Base-by-base conservation (phyloP, 2,329 filamentous ascomycete species). In the Hawksworthiomyces lignivorus region DNA sequence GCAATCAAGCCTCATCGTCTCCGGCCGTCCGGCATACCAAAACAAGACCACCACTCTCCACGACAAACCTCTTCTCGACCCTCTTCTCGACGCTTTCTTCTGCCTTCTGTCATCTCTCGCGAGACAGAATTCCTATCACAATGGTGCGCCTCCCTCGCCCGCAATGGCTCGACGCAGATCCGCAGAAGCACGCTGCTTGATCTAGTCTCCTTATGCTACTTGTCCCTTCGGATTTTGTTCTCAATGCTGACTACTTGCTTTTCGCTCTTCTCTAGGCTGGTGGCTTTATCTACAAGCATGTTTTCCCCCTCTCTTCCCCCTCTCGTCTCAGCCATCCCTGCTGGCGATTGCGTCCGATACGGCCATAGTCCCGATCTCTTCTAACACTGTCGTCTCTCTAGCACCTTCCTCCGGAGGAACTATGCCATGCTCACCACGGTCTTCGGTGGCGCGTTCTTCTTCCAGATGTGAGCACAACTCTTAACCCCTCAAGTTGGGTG, bases 401-500 rank as follows among this genome's bases (percentile, higher is more conserved):
- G 92, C 73, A 67, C 79, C 60, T 59, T 97, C 54, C 82, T 97
- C 74, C 82, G 84, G 66, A 82, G 77, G 62, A 98, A 98, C 75
- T 83, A 76, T 57, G 73, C 84, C 63, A 95, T 95, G 79, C 73
- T 98, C 57, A 82, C 79, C 53, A 75, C 80, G 51, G 85, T 98
- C 61, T 98, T 98, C 64, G 77, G 72, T 54, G 75, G 80, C 53
- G 90, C 89, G 53, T 98, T 98, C 62, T 86, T 75, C 51, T 88
- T 94, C 62, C 87, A 97, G 73, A 76, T 98, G 92, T 98, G 79
- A 61, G 86, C 69, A 9, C n/a, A n/a, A n/a, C n/a, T n/a, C n/a
- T n/a, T n/a, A n/a, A n/a, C n/a, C n/a, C n/a, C n/a, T n/a, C n/a
- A n/a, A n/a, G n/a, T n/a, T n/a, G n/a, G n/a, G n/a, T n/a, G n/a